Percentiles rank a stretch among this genome's conserved stretches.
Evolutionary conservation across 768 basidiomycete genomes (phyloP).

Genomic region (Amyloporia xantha): DNA sequence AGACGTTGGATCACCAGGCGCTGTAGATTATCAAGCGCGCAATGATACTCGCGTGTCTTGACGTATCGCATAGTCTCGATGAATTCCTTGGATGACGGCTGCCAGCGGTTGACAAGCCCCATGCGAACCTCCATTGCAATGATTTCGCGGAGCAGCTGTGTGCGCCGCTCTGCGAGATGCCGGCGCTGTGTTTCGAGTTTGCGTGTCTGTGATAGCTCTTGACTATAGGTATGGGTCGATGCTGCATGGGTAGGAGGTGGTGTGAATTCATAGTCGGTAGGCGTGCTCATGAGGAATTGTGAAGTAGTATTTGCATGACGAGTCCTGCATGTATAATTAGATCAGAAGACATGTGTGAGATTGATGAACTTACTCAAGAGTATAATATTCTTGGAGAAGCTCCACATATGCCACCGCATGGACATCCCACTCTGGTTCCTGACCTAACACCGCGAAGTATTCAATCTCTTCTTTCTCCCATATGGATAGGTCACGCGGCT

Average conservation of each 20-base stretch:
- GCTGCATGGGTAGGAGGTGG: no score
- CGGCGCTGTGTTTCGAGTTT: conserved; percentile 19
- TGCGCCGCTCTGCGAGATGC: conserved; percentile 11
- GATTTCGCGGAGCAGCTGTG: conserved; percentile 15
- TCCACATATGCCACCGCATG: conserved; percentile 28
- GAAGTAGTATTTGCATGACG: neutral
- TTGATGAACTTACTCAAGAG: no score
- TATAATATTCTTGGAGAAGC: conserved; percentile 18
- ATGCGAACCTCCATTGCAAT: conserved; percentile 16
- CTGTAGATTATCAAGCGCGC: conserved; percentile 28
- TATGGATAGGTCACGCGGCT: conserved; percentile 13
- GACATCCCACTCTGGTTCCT: conserved; percentile 23
- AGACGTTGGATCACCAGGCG: conserved; percentile 29
- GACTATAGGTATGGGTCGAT: neutral
- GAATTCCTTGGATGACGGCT: conserved; percentile 19
- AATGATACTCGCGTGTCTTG: conserved; percentile 18
- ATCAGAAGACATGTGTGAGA: neutral
- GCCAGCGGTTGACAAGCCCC: conserved; percentile 24
- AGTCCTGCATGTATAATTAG: no score
- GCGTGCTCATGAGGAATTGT: no score
- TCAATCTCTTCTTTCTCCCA: conserved; percentile 20
- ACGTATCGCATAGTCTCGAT: conserved; percentile 11
- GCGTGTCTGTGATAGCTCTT: conserved; percentile 7
- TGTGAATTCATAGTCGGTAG: no score
- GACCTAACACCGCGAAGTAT: conserved; percentile 22